Conservation (phyloP, 2,329 filamentous ascomycete species). For the Fusarium nygamai region DNA sequence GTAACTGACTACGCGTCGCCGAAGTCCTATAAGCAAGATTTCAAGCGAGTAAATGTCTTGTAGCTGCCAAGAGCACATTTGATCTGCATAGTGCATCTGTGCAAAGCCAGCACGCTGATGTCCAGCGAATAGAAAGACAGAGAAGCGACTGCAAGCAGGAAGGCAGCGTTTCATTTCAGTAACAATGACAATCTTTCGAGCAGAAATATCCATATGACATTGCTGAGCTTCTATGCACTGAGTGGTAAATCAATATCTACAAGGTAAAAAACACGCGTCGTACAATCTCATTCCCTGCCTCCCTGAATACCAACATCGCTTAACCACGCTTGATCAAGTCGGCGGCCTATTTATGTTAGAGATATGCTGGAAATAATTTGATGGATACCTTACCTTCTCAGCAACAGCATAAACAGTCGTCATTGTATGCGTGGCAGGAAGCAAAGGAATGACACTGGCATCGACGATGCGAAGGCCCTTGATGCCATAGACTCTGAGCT, state of each 20-base stretch:
- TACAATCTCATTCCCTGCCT: background rate
- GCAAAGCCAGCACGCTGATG: background rate
- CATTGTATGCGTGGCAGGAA: conserved; percentile 41
- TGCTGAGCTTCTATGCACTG: background rate
- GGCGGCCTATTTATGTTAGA: conserved; percentile 13
- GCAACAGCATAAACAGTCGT: conserved; percentile 43
- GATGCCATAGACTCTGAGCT: conserved; percentile 39
- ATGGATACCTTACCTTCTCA: conserved; percentile 35
- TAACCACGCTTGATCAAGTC: conserved; percentile 24
- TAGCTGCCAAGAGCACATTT: background rate
- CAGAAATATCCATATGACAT: background rate
- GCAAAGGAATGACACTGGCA: conserved; percentile 42
- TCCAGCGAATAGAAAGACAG: background rate
- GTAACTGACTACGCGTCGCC: background rate
- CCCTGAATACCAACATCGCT: background rate
- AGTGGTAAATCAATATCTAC: background rate
- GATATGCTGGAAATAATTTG: rapidly evolving
- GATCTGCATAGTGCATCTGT: background rate
- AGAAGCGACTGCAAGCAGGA: background rate
- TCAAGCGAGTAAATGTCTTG: background rate
- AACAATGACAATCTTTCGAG: background rate
- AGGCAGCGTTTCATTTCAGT: background rate
- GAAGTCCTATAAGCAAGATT: background rate
- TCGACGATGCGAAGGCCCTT: conserved; percentile 50
- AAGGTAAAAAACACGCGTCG: background rate